Conservation (phyloP, 2,329 filamentous ascomycete species). For the Alternaria triticina region DNA sequence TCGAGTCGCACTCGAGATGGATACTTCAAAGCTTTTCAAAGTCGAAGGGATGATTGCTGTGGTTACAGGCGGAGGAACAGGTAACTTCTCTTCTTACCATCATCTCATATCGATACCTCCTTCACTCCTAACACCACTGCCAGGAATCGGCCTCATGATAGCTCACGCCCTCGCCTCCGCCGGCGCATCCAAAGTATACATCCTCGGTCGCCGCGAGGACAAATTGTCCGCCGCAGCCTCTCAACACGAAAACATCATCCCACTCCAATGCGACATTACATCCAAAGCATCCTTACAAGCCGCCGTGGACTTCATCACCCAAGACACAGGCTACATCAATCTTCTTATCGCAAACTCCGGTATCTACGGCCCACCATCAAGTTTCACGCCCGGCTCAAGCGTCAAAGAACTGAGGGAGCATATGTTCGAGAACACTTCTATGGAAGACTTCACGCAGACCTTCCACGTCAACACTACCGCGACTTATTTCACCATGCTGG, state of each 20-base stretch:
- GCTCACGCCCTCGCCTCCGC: not conserved
- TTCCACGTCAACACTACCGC: slow-evolving; percentile 44
- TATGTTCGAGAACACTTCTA: not conserved
- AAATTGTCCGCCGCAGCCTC: not conserved
- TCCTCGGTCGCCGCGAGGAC: not conserved
- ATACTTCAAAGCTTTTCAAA: not conserved
- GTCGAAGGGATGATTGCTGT: not conserved
- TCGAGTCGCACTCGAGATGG: not conserved
- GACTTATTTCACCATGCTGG: slow-evolving; percentile 48
- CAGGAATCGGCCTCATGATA: not conserved
- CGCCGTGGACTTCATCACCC: not conserved
- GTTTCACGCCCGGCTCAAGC: not conserved
- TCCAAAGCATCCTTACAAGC: not conserved
- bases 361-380: not conserved
- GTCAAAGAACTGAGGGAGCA: not conserved
- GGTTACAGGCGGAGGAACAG: not conserved
- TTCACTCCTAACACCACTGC: not conserved
- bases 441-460: slow-evolving; percentile 33
- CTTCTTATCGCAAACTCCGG: not conserved
- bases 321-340: not conserved
- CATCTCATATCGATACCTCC: not conserved
- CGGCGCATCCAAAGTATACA: not conserved
- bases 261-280: not conserved
- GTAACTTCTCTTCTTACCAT: not conserved
- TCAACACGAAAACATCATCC: not conserved